These are phyloP conservation scores for Pistacia integerrima DNA, from an alignment of 345 rosid genomes.

Conservation along the genomic window DNA sequence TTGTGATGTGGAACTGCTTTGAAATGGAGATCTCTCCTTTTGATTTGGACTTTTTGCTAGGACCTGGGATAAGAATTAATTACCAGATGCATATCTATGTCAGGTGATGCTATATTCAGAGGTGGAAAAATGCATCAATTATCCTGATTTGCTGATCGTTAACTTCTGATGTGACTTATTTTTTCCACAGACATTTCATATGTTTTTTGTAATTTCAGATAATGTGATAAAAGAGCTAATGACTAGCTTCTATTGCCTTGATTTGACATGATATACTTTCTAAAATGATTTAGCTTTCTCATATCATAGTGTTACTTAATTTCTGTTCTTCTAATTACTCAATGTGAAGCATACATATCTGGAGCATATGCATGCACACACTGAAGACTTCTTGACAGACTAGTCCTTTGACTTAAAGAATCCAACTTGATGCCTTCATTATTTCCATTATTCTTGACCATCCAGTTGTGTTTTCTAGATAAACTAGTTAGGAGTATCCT, in stretches of 20 bases:
- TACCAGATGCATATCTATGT: neutral
- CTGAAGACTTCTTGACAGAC: neutral
- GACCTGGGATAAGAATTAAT: neutral
- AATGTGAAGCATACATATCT: neutral
- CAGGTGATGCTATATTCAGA: neutral
- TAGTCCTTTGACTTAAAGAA: neutral
- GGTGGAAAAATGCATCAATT: neutral
- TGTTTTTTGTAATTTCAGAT: neutral
- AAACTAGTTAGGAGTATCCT: neutral
- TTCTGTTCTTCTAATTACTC: neutral
- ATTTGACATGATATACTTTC: neutral
- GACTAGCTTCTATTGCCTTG: neutral
- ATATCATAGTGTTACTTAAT: neutral
- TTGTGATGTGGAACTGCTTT: neutral
- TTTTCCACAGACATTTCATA: neutral
- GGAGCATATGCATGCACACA: conserved; percentile 8
- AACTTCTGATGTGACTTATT: neutral
- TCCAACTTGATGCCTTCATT: neutral
- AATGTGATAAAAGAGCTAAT: neutral
- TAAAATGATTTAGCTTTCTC: conserved; percentile 2
- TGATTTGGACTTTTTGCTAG: neutral
- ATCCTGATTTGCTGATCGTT: neutral
- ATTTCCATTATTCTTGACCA: neutral
- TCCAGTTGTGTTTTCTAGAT: neutral
- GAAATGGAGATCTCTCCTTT: neutral